Evolutionary conservation across 805 yeast genomes (phyloP).

Genomic region (Teunomyces pallodes): DNA sequence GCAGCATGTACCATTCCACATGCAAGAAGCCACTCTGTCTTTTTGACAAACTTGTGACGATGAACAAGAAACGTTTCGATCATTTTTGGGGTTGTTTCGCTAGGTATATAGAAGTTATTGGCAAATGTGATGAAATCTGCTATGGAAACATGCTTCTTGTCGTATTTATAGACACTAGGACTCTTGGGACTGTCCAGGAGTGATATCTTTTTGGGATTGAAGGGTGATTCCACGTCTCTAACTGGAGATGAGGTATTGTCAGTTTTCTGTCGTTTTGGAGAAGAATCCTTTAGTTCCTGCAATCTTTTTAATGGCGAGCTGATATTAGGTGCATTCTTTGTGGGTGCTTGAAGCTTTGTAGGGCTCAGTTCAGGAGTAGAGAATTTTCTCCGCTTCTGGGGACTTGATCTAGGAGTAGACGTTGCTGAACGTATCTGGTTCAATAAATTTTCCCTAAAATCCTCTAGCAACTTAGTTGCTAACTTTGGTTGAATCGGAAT

Average conservation of each 20-base stretch:
- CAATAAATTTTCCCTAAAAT: conserved; percentile 43
- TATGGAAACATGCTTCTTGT: conserved; percentile 26
- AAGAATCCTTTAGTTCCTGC: conserved; percentile 18
- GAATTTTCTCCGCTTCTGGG: conserved; percentile 9
- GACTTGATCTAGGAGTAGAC: conserved; percentile 17
- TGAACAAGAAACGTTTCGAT: conserved; percentile 50
- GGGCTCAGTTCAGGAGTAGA: conserved; percentile 1
- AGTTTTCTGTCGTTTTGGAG: conserved; percentile 4
- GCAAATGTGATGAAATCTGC: conserved; percentile 47
- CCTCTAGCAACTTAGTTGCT: conserved; percentile 40
- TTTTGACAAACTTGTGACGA: conserved; percentile 48
- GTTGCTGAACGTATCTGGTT: conserved; percentile 18
- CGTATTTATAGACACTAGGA: conserved; percentile 12
- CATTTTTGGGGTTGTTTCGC: conserved; percentile 47
- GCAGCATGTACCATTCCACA: conserved; percentile 66
- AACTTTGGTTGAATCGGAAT: conserved; percentile 58
- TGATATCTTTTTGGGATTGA: conserved; percentile 18
- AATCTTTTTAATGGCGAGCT: conserved; percentile 39
- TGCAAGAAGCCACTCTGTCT: conserved; percentile 65
- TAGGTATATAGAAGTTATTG: conserved; percentile 62
- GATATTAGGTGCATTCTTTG: conserved; percentile 28
- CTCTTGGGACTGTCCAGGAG: conserved; percentile 7
- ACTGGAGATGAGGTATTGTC: conserved; percentile 5
- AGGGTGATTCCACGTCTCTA: conserved; percentile 25
- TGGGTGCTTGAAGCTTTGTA: conserved; percentile 12